Percentiles rank a stretch among this genome's conserved stretches.
Conservation (phyloP, 2,329 filamentous ascomycete species). For the Zymoseptoria tritici region DNA sequence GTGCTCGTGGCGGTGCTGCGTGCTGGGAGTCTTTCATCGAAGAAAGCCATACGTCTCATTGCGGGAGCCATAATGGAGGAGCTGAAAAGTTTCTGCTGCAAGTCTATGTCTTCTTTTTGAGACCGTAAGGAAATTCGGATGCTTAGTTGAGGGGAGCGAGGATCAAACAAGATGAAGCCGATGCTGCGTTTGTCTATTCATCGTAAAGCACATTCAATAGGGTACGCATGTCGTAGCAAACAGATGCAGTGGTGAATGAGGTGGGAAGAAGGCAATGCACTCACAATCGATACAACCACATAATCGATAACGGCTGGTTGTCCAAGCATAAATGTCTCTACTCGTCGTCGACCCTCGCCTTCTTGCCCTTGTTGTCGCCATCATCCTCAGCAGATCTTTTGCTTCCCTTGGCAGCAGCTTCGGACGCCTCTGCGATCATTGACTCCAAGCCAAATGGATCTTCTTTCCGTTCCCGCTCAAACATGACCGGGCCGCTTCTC, state of each 20-base stretch:
- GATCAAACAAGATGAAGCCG: neutral
- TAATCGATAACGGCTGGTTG: neutral
- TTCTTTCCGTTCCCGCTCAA: conserved; percentile 70
- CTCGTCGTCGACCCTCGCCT: conserved; percentile 71
- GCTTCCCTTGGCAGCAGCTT: conserved; percentile 45
- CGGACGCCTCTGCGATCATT: conserved; percentile 73
- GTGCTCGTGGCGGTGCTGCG: neutral
- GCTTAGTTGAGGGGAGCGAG: neutral
- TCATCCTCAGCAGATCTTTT: conserved; percentile 72
- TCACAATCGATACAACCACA: neutral
- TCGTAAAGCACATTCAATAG: neutral
- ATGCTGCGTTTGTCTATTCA: neutral
- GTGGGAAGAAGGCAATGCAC: neutral
- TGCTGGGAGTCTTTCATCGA: neutral
- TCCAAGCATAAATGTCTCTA: neutral
- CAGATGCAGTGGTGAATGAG: neutral
- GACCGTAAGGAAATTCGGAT: neutral
- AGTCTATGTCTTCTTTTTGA: neutral
- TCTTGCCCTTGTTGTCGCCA: conserved; percentile 51
- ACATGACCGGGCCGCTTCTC: conserved; percentile 87
- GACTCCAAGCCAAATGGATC: conserved; percentile 94
- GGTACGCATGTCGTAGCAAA: neutral
- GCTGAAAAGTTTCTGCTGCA: neutral
- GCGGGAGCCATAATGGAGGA: neutral
- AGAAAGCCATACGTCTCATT: neutral